Conservation (phyloP, 106 monocot species). For the Dendrobium huoshanense region DNA sequence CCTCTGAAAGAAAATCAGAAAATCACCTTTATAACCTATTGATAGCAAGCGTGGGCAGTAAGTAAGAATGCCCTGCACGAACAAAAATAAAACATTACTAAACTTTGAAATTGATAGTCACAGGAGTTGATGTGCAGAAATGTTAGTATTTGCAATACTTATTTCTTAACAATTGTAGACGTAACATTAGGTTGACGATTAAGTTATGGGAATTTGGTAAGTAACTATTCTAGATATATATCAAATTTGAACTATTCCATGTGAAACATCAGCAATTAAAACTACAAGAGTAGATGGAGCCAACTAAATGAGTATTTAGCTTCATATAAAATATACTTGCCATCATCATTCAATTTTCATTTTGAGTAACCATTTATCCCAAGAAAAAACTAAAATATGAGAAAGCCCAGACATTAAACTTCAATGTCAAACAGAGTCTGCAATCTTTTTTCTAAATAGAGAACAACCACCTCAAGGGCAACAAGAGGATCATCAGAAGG, state of each 20-base stretch:
- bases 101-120: neutral
- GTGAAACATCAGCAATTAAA: neutral
- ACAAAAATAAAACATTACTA: neutral
- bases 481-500: neutral
- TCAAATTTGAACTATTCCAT: neutral
- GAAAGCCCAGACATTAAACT: neutral
- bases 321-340: neutral
- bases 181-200: neutral
- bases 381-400: neutral
- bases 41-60: conserved; percentile 85
- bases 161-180: neutral
- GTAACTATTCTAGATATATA: neutral
- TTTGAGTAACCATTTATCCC: neutral
- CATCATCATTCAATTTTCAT: neutral
- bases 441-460: neutral
- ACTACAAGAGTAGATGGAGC: neutral
- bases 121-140: neutral
- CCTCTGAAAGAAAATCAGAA: conserved; percentile 3
- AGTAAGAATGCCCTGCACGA: conserved; percentile 57
- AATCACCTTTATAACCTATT: conserved; percentile 73
- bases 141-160: neutral
- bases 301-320: neutral
- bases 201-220: neutral
- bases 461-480: neutral
- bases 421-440: neutral